Evolutionary conservation across 2,329 filamentous ascomycete genomes (phyloP).

Genomic region (Colletotrichum incanum): DNA sequence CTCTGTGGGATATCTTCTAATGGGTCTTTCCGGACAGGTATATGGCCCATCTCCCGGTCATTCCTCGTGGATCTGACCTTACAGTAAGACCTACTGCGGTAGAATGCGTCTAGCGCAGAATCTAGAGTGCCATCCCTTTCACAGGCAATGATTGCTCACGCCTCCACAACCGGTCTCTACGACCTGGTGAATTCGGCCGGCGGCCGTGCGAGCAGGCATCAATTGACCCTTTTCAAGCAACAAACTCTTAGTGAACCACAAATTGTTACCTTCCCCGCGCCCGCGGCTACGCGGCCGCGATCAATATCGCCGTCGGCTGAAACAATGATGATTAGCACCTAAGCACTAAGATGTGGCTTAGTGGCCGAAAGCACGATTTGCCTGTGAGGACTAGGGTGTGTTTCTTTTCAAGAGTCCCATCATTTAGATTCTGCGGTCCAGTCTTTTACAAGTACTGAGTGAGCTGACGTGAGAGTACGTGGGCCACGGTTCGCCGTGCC

Average conservation of each 20-base stretch:
- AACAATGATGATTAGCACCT: not conserved
- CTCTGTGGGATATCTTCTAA: constrained; percentile 94
- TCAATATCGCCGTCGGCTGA: not conserved
- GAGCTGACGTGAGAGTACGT: constrained; percentile 36
- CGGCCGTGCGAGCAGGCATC: not conserved
- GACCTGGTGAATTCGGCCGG: not conserved
- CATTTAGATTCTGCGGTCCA: not conserved
- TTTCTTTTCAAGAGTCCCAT: not conserved
- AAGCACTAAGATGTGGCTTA: not conserved
- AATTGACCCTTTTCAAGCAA: not conserved
- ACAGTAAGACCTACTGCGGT: constrained; percentile 29
- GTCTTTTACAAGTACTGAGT: not conserved
- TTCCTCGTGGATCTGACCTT: not conserved
- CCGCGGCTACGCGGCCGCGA: not conserved
- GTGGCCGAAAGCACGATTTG: not conserved
- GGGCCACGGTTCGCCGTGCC: constrained; percentile 3
- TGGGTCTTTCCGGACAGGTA: not conserved
- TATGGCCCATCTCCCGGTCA: not conserved
- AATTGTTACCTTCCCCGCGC: not conserved
- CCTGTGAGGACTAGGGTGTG: not conserved
- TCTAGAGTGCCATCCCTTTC: constrained; percentile 16
- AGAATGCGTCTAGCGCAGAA: constrained; percentile 13
- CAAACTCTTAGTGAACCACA: not conserved
- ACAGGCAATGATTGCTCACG: constrained; percentile 2
- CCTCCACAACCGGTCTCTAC: not conserved